Percentiles rank a stretch among this genome's conserved stretches.
These are phyloP conservation scores for Naganishia kalamii DNA, from an alignment of 768 basidiomycete species.

Conservation along the genomic window DNA sequence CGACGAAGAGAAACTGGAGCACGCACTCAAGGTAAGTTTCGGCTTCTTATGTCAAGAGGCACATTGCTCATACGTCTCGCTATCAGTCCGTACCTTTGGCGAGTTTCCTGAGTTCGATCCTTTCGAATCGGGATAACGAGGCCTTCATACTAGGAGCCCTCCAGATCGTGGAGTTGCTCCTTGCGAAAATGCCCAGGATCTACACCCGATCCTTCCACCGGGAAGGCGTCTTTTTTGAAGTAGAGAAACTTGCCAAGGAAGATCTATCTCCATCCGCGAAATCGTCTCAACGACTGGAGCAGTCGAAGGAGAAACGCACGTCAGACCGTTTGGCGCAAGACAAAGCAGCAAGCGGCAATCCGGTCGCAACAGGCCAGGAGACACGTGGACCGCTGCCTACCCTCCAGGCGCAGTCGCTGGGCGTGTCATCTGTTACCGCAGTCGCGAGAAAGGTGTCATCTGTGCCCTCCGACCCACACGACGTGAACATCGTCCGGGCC, in stretches of 20 bases:
- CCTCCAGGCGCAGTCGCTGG: neutral
- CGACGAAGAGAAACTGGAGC: constrained; percentile 65
- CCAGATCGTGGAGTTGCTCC: constrained; percentile 84
- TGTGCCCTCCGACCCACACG: constrained; percentile 60
- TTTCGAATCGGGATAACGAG: constrained; percentile 86
- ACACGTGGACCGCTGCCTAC: neutral
- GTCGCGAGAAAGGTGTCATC: constrained; percentile 13
- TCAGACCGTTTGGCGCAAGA: neutral
- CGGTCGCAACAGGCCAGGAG: constrained; percentile 1
- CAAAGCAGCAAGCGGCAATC: neutral
- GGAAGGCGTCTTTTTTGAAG: constrained; percentile 94
- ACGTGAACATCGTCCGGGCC: constrained; percentile 85
- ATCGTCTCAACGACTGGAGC: constrained; percentile 26
- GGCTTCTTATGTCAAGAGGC: neutral
- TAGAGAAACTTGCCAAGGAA: constrained; percentile 67
- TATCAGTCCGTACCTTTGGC: constrained; percentile 83
- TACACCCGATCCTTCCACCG: constrained; percentile 85
- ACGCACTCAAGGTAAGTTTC: constrained; percentile 65
- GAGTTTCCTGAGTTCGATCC: constrained; percentile 85
- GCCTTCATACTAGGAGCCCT: constrained; percentile 78
- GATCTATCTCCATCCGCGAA: constrained; percentile 52
- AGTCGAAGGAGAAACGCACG: constrained; percentile 25
- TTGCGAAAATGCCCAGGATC: constrained; percentile 72
- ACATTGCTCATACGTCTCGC: neutral
- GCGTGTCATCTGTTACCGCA: neutral